phyloP scores from a whole-genome alignment of 2,329 filamentous ascomycete species.

The Blumeria graminis region DNA sequence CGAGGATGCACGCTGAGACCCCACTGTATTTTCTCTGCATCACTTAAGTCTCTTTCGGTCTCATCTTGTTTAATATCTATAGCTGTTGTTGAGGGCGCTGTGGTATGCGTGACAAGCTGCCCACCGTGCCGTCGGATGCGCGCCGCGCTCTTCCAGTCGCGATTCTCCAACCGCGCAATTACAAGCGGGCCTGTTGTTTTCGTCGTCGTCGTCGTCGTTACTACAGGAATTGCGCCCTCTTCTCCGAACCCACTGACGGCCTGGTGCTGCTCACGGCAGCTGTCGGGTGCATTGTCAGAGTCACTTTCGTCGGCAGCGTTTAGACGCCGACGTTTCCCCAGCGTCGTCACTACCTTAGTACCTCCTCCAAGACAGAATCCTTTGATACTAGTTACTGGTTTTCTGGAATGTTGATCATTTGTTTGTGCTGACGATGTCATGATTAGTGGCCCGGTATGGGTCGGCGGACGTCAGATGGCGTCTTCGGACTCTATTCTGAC shows the following conservation, averaged over 20 bases:
- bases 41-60: no score
- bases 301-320: conserved; percentile 9
- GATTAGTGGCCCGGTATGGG: no score
- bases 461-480: no score
- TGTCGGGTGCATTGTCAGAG: conserved; percentile 24
- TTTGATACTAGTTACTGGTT: no score
- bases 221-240: conserved; percentile 18
- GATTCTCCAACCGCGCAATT: conserved; percentile 33
- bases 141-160: conserved; percentile 35
- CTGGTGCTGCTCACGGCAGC: conserved; percentile 18
- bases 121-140: conserved; percentile 11
- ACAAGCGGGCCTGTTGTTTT: conserved; percentile 21
- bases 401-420: no score
- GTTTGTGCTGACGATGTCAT: conserved; percentile 11
- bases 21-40: conserved; percentile 14
- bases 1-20: conserved; percentile 20
- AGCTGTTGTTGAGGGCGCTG: no score
- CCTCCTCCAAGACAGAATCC: no score
- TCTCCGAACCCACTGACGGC: conserved; percentile 25
- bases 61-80: no score
- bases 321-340: no score
- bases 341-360: no score
- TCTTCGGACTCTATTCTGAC: no score
- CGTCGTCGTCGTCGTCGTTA: conserved; percentile 11
- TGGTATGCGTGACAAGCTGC: no score